Base-by-base conservation (phyloP, 179 eudicot species). In the Vitellaria paradoxa region DNA sequence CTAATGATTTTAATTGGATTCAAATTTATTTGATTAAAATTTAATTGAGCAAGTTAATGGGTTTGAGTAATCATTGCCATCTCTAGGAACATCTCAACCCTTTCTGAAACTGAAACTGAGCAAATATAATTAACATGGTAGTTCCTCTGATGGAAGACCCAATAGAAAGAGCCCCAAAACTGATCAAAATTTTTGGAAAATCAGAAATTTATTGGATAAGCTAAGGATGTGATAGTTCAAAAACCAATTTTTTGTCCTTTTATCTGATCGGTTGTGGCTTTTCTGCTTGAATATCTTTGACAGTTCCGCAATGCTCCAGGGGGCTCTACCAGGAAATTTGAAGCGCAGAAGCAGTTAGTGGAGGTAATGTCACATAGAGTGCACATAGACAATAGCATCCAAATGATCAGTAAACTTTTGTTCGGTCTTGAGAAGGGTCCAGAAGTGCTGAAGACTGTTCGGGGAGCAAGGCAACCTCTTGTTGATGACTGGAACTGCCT, bases 401-500 rank as follows among this genome's bases (percentile, higher is more conserved):
- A 86, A 68, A 87, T 90, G 47, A 73, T 96, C n/a, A 96, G 94
- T 65, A 87, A 91, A 84, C 98, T 93, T 73, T 85, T 96, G 57
- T 93, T 96, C 77, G 98, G 98, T 70, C 81, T 88, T 26, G 84
- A 85, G 30, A 89, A 84, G 53, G 93, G 91, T 69, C 83, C 87
- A 3, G 84, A 90, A 81, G 79, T 90, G 83, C 84, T 93, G 78
- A 83, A 85, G 53, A 64, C 83, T 42, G 86, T 88, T 50, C 84
- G 96, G 52, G 91, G 97, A 15, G 65, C 89, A 18, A 94, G 98
- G 65, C 84, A 88, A 73, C 91, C 99, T 80, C 91, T 91, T 55
- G 96, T 91, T 46, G 94, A 93, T 88, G 97, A 93, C 82, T 93
- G 97, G 99, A 74, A 79, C 61, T 93, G 98, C 84, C 91, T 96